A percentile compares a stretch with the other conserved stretches of the same genome.
These are phyloP conservation scores for Styphnolobium japonicum DNA, from an alignment of 306 rosid species.

Conservation along the genomic window DNA sequence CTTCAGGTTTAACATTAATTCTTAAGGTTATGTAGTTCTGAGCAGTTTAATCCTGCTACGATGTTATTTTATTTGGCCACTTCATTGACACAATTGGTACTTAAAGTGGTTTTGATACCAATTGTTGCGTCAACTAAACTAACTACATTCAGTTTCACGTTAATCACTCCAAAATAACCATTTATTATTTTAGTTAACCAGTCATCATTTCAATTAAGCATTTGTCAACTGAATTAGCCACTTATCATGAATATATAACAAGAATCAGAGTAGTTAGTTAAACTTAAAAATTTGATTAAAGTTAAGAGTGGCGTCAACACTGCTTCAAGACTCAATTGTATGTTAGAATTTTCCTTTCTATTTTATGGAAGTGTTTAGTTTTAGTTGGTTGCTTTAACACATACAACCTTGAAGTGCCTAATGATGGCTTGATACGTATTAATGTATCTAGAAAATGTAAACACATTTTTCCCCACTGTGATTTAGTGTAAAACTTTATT, in stretches of 20 bases:
- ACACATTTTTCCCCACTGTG: neutral
- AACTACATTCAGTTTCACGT: neutral
- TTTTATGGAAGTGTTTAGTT: neutral
- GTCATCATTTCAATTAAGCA: neutral
- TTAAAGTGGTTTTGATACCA: neutral
- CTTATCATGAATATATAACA: neutral
- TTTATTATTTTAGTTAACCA: neutral
- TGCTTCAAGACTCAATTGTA: neutral
- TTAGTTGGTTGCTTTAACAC: neutral
- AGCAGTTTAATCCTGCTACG: neutral
- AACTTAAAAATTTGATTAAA: neutral
- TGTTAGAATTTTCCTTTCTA: neutral
- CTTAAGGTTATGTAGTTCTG: conserved; percentile 2
- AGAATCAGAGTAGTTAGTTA: neutral
- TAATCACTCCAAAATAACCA: neutral
- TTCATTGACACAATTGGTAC: neutral
- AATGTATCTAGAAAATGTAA: neutral
- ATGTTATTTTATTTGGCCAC: neutral
- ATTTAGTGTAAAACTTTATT: neutral
- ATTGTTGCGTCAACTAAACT: neutral
- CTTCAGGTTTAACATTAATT: conserved; percentile 65
- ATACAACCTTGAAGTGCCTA: neutral
- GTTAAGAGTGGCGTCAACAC: neutral
- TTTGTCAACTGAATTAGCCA: neutral
- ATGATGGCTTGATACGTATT: neutral